phyloP scores from a whole-genome alignment of 129 eudicot species.

The Gnaphalium uliginosum region DNA sequence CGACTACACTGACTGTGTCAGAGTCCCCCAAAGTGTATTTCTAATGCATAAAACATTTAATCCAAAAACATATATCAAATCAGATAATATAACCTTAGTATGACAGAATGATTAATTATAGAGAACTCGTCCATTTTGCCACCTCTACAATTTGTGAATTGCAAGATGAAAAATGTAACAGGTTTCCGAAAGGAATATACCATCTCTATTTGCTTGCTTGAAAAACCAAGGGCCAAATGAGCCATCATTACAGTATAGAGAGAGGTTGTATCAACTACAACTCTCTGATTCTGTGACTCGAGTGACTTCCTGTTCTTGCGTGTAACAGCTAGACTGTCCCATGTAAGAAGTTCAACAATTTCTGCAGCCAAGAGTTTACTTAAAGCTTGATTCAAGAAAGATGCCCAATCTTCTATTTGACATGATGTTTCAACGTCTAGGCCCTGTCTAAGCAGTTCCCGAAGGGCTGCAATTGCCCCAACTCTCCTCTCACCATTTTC shows the following conservation, averaged over 20 bases:
- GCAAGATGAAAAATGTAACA: constrained; percentile 18
- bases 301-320: constrained; percentile 90
- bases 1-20: neutral
- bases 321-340: constrained; percentile 75
- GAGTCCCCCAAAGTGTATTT: neutral
- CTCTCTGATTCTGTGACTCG: constrained; percentile 84
- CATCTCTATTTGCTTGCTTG: constrained; percentile 82
- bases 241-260: constrained; percentile 77
- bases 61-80: neutral
- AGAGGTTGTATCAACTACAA: constrained; percentile 70
- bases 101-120: too few species aligned
- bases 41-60: neutral
- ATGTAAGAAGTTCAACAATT: constrained; percentile 81
- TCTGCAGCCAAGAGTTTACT: constrained; percentile 79
- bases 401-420: constrained; percentile 90
- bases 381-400: constrained; percentile 79
- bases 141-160: constrained; percentile 7
- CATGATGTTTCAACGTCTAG: constrained; percentile 72
- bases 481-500: constrained; percentile 86
- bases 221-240: constrained; percentile 91
- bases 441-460: constrained; percentile 84
- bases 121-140: neutral
- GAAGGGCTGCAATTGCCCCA: constrained; percentile 93
- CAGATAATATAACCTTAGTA: too few species aligned
- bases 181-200: constrained; percentile 46